These are phyloP conservation scores for Wilcoxina mikolae DNA, from an alignment of 495 filamentous ascomycete species.

Conservation along the genomic window DNA sequence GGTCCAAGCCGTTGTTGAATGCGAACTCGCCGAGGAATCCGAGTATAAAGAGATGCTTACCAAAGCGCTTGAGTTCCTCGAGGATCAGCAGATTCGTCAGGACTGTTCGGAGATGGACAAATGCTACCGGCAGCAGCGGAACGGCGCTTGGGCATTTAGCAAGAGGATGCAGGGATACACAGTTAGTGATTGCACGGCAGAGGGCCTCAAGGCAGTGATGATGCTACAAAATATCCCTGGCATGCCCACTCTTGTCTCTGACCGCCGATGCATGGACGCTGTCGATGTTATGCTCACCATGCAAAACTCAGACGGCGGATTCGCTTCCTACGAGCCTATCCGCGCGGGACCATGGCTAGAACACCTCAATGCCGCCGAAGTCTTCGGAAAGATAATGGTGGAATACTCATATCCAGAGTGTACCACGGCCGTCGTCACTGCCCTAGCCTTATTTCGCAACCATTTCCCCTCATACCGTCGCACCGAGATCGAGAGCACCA, in stretches of 20 bases:
- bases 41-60: constrained; percentile 71
- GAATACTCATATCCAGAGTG: constrained; percentile 97
- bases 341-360: constrained; percentile 67
- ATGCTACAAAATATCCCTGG: constrained; percentile 65
- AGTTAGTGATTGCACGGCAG: constrained; percentile 84
- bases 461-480: constrained; percentile 64
- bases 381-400: constrained; percentile 95
- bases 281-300: constrained; percentile 83
- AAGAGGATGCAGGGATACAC: constrained; percentile 85
- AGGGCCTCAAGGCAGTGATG: constrained; percentile 75
- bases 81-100: constrained; percentile 79
- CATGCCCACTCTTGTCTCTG: constrained; percentile 59
- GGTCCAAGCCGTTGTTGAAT: constrained; percentile 65
- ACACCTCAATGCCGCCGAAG: constrained; percentile 82
- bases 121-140: constrained; percentile 82
- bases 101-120: constrained; percentile 61
- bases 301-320: constrained; percentile 79
- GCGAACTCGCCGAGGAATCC: constrained; percentile 60
- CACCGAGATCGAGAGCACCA: constrained; percentile 57
- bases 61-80: constrained; percentile 72
- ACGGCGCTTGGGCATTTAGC: constrained; percentile 92
- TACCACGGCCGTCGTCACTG: constrained; percentile 89
- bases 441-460: constrained; percentile 64
- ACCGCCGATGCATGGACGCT: constrained; percentile 64
- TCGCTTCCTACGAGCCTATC: constrained; percentile 74